Conservation (phyloP, 306 rosid species). For the Vigna angularis region DNA sequence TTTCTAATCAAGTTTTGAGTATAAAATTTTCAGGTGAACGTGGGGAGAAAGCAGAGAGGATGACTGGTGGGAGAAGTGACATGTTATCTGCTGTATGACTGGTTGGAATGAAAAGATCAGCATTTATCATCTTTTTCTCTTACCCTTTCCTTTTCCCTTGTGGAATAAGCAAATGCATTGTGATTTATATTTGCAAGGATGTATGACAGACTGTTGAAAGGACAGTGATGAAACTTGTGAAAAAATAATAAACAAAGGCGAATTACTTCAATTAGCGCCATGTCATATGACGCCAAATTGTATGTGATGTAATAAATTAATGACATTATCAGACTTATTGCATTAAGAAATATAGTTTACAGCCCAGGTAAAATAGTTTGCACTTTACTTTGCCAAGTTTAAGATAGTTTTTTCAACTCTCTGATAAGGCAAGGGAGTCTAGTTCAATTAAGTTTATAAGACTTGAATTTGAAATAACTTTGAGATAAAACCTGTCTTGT, state of each 20-base stretch:
- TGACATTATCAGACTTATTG: neutral
- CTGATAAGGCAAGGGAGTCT: too few relatives aligned
- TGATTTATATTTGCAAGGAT: conserved; percentile 18
- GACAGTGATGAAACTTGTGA: neutral
- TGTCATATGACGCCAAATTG: neutral
- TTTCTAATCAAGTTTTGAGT: conserved; percentile 15
- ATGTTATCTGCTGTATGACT: conserved; percentile 40
- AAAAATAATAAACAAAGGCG: conserved; percentile 16
- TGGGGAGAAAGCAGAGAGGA: conserved; percentile 81
- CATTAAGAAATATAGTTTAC: neutral
- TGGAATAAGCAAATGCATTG: conserved; percentile 3
- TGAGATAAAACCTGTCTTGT: too few relatives aligned
- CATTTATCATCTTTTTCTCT: conserved; percentile 17
- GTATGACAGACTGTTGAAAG: neutral
- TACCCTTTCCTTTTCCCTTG: conserved; percentile 8
- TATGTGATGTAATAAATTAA: too few relatives aligned
- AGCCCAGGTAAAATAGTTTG: neutral
- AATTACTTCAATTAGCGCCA: neutral
- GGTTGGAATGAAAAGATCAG: conserved; percentile 4
- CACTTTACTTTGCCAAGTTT: neutral
- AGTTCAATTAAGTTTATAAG: too few relatives aligned
- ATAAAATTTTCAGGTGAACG: conserved; percentile 73
- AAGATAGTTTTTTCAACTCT: neutral
- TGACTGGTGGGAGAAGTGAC: conserved; percentile 75
- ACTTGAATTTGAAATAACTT: neutral